Evolutionary conservation across 495 filamentous ascomycete species (phyloP), one percentile per base, ranked within the genome.

Genomic region (Tetracladium marchalianum): DNA sequence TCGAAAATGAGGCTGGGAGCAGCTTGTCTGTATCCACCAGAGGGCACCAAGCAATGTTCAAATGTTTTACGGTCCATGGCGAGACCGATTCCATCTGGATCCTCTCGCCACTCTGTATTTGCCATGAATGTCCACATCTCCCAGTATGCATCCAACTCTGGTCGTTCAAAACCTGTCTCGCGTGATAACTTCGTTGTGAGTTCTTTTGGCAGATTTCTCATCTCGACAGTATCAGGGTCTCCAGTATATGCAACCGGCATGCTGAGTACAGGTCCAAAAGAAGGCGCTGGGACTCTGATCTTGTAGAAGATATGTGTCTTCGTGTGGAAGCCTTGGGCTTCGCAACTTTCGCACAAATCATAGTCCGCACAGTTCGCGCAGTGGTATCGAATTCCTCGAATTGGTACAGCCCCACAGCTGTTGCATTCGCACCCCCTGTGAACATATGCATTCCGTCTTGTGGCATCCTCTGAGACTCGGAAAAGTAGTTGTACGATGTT

Each of bases 241-340:
- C 92, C 93, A 9, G 93, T 84, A 61, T 97, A 97, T 81, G 84
- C 90, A 2, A 87, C 77, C 3, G 85, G 81, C 52, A 85, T 80
- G 11, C 80, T 78, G 58, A 88, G 78, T 41, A 73, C 66, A 10
- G 78, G 76, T 3, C 80, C 76, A 31, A 85, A 64, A 50, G 78
- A 81, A 0, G 84, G 81, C 3, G 79, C 76, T 6, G 85, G 85
- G 33, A 89, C 81, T 11, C 77, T 75, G 45, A 90, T 82, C 63
- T 97, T 97, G 70, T 90, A 94, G 70, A 98, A 95, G 36, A 98
- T 69, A 66, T 98, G 92, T 0, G 89, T 94, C 64, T 90, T 94
- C 50, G 74, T 78, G 60, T 99, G 93, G 0, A 87, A 69, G 43
- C 84, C 79, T 60, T 85, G 78, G 4, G 84, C 79, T 64, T 96